Evolutionary conservation across 2,329 filamentous ascomycete genomes (phyloP).

Genomic region (Didymella arachidicola): DNA sequence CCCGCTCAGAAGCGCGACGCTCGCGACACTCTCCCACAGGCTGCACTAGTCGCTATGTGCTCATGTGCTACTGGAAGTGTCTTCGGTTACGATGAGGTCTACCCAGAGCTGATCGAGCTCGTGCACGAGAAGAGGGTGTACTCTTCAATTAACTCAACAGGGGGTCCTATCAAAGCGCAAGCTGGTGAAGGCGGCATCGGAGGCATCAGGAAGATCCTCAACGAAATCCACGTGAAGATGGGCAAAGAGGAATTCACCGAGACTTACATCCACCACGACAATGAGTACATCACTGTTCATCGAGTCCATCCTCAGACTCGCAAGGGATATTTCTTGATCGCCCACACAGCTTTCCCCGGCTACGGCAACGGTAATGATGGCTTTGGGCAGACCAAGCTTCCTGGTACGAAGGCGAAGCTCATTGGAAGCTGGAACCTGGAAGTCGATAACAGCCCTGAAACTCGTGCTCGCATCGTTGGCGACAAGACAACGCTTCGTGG

Average conservation of each 20-base stretch:
- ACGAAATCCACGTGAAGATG: conserved; percentile 95
- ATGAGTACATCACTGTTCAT: conserved; percentile 95
- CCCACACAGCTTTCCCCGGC: conserved; percentile 93
- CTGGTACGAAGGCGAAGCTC: conserved; percentile 83
- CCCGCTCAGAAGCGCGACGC: conserved; percentile 95
- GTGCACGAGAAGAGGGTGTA: conserved; percentile 89
- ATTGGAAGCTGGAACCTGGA: conserved; percentile 93
- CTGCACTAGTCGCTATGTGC: conserved; percentile 95
- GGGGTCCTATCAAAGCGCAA: conserved; percentile 65
- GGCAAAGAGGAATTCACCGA: conserved; percentile 93
- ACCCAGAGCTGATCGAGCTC: conserved; percentile 89
- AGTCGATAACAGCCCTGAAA: conserved; percentile 78
- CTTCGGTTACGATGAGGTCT: conserved; percentile 97
- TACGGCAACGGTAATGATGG: conserved; percentile 84
- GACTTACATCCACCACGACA: conserved; percentile 95
- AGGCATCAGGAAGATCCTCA: conserved; percentile 88
- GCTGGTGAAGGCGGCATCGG: conserved; percentile 85
- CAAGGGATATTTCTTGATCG: conserved; percentile 94
- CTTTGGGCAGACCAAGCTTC: conserved; percentile 79
- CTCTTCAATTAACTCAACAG: conserved; percentile 74
- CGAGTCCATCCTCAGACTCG: conserved; percentile 90
- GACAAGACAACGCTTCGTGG: conserved; percentile 79
- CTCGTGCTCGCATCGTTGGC: conserved; percentile 67
- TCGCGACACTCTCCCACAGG: conserved; percentile 91
- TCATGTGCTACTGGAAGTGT: conserved; percentile 93